phyloP scores from a whole-genome alignment of 768 basidiomycete species.

The Kondoa subrosea region DNA sequence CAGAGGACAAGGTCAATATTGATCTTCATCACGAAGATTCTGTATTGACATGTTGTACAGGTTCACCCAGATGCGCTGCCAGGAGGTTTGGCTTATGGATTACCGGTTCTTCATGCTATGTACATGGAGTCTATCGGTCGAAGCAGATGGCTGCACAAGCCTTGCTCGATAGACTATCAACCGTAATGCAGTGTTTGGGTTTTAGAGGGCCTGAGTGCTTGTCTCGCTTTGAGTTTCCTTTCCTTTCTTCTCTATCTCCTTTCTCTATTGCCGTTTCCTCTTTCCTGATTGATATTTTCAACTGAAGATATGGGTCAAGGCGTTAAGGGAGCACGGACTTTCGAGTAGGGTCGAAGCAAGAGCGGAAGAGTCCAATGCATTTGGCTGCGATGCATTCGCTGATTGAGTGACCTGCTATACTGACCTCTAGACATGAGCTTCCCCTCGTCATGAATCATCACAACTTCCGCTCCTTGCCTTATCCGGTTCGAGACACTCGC shows the following conservation, averaged over 20 bases:
- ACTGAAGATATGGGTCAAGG: background rate
- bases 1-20: conserved; percentile 2
- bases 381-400: too few species aligned
- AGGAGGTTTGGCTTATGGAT: conserved; percentile 2
- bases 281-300: background rate
- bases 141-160: background rate
- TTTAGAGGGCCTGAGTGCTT: background rate
- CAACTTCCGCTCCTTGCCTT: too few species aligned
- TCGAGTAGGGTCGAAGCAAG: too few species aligned
- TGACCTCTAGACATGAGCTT: too few species aligned
- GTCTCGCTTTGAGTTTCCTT: background rate
- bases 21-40: background rate
- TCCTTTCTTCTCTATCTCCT: background rate
- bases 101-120: background rate
- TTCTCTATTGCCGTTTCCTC: background rate
- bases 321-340: too few species aligned
- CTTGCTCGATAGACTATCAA: background rate
- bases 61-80: conserved; percentile 7
- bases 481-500: too few species aligned
- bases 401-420: too few species aligned
- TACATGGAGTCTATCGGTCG: background rate
- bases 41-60: background rate
- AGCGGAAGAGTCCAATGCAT: too few species aligned
- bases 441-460: too few species aligned
- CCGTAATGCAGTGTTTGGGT: conserved; percentile 1